Base-by-base conservation (phyloP, 2,329 filamentous ascomycete genomes). In the Colletotrichum horii region DNA sequence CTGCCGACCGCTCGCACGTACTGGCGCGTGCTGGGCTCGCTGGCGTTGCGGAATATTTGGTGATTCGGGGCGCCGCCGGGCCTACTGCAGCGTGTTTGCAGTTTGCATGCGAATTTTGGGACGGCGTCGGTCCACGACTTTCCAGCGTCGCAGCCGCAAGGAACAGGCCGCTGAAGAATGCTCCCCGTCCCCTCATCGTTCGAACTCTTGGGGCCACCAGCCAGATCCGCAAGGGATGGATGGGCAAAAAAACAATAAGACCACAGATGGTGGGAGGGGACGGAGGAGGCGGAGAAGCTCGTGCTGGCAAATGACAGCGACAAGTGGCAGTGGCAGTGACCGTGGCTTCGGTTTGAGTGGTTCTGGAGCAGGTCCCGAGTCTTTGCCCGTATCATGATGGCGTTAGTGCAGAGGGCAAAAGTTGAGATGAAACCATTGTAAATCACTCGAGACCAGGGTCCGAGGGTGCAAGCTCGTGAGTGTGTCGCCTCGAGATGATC, bases 261-360 rank as follows among this genome's bases (percentile, higher is more conserved):
- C 14, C 60, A 52, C 9, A 58, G 28, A 60, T 38, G 55, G 52
- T 68, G 26, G 66, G 30, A 60, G 66, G 52, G 62, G 60, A 34
- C 19, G n/a, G 32, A 62, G 71, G 14, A 55, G 73, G 38, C 65
- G 73, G 43, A 58, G 48, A 48, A 69, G 64, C 38, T 71, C 62
- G 69, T 62, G 73, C 70, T 69, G 74, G 70, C 70, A 76, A 74
- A 74, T 69, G 70, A 74, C 74, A 76, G 64, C 70, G 58, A 85
- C 82, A 70, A 52, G 60, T 74, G 74, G 66, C 66, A 75, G 48
- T 28, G 34, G 38, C 38, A 56, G 70, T 34, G 34, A 30, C 26
- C 43, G 69, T 43, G 65, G 71, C 66, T 70, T 28, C 24, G 66
- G 26, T 48, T 32, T 48, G 52, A 75, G 74, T 56, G 70, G 70